These are phyloP conservation scores for Gentiana dahurica DNA, from an alignment of 257 asterid genomes.

Conservation along the genomic window DNA sequence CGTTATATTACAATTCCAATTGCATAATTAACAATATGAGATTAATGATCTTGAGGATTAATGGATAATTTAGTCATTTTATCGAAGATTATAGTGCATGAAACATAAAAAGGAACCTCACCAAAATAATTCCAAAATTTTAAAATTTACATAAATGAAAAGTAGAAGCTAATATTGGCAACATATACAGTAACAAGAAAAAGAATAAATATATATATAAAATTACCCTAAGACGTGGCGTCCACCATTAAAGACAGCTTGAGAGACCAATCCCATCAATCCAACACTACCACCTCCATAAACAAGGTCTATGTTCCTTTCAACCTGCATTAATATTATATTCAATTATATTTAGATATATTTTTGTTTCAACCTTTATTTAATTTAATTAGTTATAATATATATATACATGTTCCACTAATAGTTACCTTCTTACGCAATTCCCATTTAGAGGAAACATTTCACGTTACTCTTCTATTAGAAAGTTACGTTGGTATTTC, in stretches of 20 bases:
- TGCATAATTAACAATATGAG: too few relatives aligned
- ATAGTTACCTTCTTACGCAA: slow-evolving; percentile 19
- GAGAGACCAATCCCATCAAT: slow-evolving; percentile 69
- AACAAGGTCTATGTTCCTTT: slow-evolving; percentile 78
- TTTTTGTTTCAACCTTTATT: too few relatives aligned
- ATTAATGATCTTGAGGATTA: too few relatives aligned
- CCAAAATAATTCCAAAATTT: too few relatives aligned
- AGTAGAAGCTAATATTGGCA: background rate
- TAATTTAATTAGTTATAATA: too few relatives aligned
- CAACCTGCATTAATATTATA: slow-evolving; percentile 41
- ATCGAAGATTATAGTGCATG: too few relatives aligned
- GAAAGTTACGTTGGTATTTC: slow-evolving; percentile 5
- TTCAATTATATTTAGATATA: background rate
- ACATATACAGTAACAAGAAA: background rate
- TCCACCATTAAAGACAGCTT: slow-evolving; percentile 71
- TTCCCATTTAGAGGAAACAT: slow-evolving; percentile 3
- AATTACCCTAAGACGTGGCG: slow-evolving; percentile 83
- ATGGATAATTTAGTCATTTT: too few relatives aligned
- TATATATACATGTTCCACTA: too few relatives aligned
- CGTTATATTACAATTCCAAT: too few relatives aligned
- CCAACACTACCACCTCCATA: slow-evolving; percentile 84
- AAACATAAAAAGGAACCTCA: too few relatives aligned
- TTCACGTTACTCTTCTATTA: slow-evolving; percentile 20
- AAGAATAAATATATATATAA: background rate
- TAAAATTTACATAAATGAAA: background rate